Evolutionary conservation across 306 rosid species (phyloP).

Genomic region (Cicer bijugum): DNA sequence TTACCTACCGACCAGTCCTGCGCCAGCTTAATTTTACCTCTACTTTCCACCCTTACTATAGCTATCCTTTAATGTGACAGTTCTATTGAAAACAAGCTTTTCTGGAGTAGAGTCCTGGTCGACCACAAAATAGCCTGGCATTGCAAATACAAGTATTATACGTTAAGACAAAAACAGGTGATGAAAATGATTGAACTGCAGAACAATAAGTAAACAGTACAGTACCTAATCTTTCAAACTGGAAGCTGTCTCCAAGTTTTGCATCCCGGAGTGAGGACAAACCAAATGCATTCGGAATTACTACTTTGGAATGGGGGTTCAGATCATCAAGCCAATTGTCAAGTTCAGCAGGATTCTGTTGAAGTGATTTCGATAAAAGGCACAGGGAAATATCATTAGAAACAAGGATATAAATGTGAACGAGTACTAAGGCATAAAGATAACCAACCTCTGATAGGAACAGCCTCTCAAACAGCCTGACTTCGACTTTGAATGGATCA

Average conservation of each 20-base stretch:
- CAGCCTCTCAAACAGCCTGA: slow-evolving; percentile 83
- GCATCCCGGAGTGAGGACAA: slow-evolving; percentile 61
- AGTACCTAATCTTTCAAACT: slow-evolving; percentile 95
- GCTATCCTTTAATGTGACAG: slow-evolving; percentile 82
- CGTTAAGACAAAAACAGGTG: neutral
- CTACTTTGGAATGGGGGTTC: slow-evolving; percentile 72
- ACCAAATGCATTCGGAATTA: slow-evolving; percentile 70
- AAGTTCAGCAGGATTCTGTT: slow-evolving; percentile 93
- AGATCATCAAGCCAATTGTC: slow-evolving; percentile 91
- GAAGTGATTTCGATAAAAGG: slow-evolving; percentile 26
- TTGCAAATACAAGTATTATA: slow-evolving; percentile 34
- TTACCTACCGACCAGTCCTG: slow-evolving; percentile 25
- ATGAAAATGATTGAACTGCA: slow-evolving; percentile 17
- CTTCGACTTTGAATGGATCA: slow-evolving; percentile 84
- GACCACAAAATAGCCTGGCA: slow-evolving; percentile 87
- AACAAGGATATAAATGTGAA: slow-evolving; percentile 5
- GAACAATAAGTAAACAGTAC: slow-evolving; percentile 26
- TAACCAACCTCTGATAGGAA: slow-evolving; percentile 83
- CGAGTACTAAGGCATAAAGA: slow-evolving; percentile 5
- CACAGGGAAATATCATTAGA: slow-evolving; percentile 28
- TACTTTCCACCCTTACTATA: slow-evolving; percentile 76
- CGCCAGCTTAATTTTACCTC: slow-evolving; percentile 33
- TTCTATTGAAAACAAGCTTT: slow-evolving; percentile 83
- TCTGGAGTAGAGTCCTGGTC: slow-evolving; percentile 81
- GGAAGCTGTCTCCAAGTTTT: slow-evolving; percentile 73